Percentiles rank a stretch among this genome's conserved stretches.
phyloP scores from a whole-genome alignment of 2,329 filamentous ascomycete species.

The Fusarium sp. region DNA sequence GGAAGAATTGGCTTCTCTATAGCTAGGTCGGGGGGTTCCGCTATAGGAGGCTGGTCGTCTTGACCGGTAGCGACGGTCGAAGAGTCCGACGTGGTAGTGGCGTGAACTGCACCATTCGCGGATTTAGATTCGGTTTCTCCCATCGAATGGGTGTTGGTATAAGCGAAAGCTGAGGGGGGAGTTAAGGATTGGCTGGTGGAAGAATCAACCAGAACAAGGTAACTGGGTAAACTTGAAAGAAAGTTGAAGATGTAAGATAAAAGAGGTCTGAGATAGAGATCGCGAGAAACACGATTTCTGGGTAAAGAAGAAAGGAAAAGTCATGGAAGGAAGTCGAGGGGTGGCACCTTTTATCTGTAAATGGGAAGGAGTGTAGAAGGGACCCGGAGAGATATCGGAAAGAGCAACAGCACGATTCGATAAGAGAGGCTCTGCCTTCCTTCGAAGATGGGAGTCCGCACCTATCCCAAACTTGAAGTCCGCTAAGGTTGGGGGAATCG shows the following conservation, averaged over 20 bases:
- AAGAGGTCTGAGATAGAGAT: constrained; percentile 24
- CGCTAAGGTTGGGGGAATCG: not conserved
- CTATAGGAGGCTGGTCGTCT: constrained; percentile 57
- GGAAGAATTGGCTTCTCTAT: constrained; percentile 53
- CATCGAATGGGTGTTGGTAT: constrained; percentile 55
- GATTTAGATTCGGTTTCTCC: constrained; percentile 53
- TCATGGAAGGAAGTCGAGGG: constrained; percentile 17
- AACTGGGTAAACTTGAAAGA: constrained; percentile 2
- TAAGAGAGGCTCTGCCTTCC: constrained; percentile 20
- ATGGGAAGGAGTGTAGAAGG: constrained; percentile 19
- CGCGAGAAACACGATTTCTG: constrained; percentile 40
- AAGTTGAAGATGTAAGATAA: constrained; percentile 5
- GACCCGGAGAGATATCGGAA: constrained; percentile 25
- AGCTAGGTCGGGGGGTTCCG: constrained; percentile 51
- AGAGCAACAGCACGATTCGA: constrained; percentile 18
- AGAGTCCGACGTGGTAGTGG: constrained; percentile 54
- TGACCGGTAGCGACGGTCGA: constrained; percentile 50
- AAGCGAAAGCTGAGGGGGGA: constrained; percentile 32
- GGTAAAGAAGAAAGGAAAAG: constrained; percentile 28
- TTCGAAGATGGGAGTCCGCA: constrained; percentile 9
- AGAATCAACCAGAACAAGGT: constrained; percentile 27
- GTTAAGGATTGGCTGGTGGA: constrained; percentile 18
- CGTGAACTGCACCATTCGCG: constrained; percentile 57
- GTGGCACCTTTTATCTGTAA: constrained; percentile 40
- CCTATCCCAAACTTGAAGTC: constrained; percentile 31